Conservation (phyloP, 495 filamentous ascomycete species). For the Aspergillus leporis region DNA sequence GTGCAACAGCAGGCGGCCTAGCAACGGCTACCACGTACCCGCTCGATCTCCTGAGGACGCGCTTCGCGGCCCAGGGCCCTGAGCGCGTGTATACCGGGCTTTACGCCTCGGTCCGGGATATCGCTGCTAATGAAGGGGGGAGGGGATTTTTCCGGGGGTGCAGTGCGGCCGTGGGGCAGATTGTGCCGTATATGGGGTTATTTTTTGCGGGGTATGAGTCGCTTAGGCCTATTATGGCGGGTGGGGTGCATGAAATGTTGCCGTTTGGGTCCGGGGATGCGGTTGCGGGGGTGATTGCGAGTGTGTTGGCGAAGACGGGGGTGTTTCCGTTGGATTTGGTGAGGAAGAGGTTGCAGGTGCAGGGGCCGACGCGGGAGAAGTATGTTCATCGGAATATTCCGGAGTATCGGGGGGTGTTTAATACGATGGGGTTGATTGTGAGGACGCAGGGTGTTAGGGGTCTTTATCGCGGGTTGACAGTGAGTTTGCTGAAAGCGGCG, state of each 20-base stretch:
- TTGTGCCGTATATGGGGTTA: constrained; percentile 93
- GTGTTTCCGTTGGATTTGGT: constrained; percentile 95
- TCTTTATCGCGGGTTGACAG: constrained; percentile 82
- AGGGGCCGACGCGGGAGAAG: constrained; percentile 75
- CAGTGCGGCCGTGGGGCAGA: constrained; percentile 75
- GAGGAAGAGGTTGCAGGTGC: constrained; percentile 89
- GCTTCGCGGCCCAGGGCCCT: constrained; percentile 93
- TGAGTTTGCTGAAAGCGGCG: constrained; percentile 90
- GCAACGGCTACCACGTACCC: constrained; percentile 90
- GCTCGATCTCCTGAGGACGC: constrained; percentile 87
- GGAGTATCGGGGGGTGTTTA: constrained; percentile 68
- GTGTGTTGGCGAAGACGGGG: constrained; percentile 78
- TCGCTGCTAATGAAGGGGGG: constrained; percentile 70
- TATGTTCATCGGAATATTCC: constrained; percentile 92
- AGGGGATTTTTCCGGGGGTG: constrained; percentile 85
- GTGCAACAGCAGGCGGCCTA: constrained; percentile 73
- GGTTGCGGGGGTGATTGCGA: constrained; percentile 74
- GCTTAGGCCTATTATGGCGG: constrained; percentile 52
- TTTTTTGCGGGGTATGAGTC: constrained; percentile 91
- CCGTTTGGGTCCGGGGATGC: constrained; percentile 80
- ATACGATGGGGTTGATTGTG: constrained; percentile 67
- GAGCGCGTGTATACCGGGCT: constrained; percentile 77
- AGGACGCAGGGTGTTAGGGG: constrained; percentile 73
- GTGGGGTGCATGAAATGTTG: constrained; percentile 49
- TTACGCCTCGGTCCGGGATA: constrained; percentile 64